phyloP scores from a whole-genome alignment of 306 rosid species.

The Ochetophila trinervis region DNA sequence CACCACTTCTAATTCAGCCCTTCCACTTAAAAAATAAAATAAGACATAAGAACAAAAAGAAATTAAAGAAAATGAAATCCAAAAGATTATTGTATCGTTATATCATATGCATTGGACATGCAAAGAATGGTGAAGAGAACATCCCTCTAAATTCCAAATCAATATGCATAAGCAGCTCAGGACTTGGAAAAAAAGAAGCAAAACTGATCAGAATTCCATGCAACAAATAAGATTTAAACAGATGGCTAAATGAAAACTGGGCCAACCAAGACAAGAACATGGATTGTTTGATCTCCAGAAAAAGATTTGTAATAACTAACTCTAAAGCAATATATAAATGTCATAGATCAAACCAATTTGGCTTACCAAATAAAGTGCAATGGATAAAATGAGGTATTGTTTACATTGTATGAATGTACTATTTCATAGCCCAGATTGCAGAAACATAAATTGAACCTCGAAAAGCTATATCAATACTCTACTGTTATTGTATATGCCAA shows the following conservation, averaged over 20 bases:
- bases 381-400: too few relatives aligned
- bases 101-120: background rate
- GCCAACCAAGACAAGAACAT: background rate
- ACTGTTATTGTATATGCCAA: background rate
- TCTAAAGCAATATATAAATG: background rate
- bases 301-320: too few relatives aligned
- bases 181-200: background rate
- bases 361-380: background rate
- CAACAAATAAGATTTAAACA: background rate
- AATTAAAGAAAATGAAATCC: background rate
- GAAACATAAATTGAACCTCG: background rate
- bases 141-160: too few relatives aligned
- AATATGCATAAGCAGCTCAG: too few relatives aligned
- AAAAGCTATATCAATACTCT: background rate
- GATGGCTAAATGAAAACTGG: background rate
- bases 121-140: too few relatives aligned
- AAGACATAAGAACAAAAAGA: background rate
- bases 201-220: background rate
- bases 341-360: background rate
- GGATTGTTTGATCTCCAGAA: background rate
- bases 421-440: background rate
- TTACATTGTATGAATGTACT: too few relatives aligned
- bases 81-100: background rate
- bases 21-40: background rate
- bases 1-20: conserved; percentile 4